Evolutionary conservation across 495 filamentous ascomycete species (phyloP), one percentile per base, ranked within the genome.

Genomic region (Neurospora sp.): DNA sequence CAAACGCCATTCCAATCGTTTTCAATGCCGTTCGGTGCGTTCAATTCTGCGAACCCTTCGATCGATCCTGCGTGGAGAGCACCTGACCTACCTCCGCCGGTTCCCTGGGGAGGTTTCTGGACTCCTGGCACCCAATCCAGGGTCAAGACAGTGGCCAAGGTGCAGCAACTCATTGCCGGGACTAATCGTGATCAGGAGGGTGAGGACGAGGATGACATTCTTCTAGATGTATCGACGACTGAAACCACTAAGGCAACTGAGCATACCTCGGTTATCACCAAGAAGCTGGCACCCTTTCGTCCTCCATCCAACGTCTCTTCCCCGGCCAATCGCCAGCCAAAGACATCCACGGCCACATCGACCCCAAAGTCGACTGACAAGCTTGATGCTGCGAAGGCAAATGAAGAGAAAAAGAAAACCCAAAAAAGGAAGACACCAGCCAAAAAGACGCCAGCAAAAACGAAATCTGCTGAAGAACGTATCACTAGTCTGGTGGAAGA

Each of bases 171-270:
- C 10, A 71, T 75, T 71, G 37, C 73, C 39, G 35, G 53, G 5
- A 35, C 41, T 22, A 22, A 42, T n/a, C 69, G 61, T 35, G 73
- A 46, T 20, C 73, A 77, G 18, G 76, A 77, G 20, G 69, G 37
- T 2, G 71, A 74, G 42, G 72, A 76, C 14, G 80, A 81, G 11
- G 81, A 82, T 59, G 79, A 79, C 27, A 70, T 83, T 39, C 73
- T 82, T 3, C 72, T 75, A 31, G 80, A 74, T 20, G 31, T 42
- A 5, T 66, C 74, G 4, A 53, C 71, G 9, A 8, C 69, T 16
- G 41, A 11, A 14, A 18, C 59, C 18, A 70, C 27, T 8, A 70
- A 61, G n/a, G 14, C 53, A 0, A 70, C 69, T 18, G 69, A 68
- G n/a, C 42, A 71, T 40, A 18, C 14, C 38, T 5, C 18, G 31